Percentiles rank a stretch among this genome's conserved stretches.
phyloP scores from a whole-genome alignment of 306 rosid species.

The Vicia villosa region DNA sequence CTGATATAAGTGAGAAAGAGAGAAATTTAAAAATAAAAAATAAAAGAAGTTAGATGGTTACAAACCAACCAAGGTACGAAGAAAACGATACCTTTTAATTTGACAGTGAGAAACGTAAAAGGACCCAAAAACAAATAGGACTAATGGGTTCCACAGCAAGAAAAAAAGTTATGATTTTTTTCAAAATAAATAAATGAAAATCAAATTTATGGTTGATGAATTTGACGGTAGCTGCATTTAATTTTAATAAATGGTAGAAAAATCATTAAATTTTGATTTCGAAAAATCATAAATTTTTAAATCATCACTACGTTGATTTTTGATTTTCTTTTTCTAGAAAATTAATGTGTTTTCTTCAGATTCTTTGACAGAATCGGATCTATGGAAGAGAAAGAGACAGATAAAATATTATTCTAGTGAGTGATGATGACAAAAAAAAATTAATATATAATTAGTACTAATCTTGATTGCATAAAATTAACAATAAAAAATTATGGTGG shows the following conservation, averaged over 20 bases:
- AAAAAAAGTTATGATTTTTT: slow-evolving; percentile 32
- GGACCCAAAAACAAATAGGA: slow-evolving; percentile 39
- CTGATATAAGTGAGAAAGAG: too few species aligned
- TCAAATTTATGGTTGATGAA: slow-evolving; percentile 28
- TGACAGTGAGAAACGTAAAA: slow-evolving; percentile 56
- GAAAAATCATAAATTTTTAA: background rate
- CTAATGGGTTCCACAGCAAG: slow-evolving; percentile 40
- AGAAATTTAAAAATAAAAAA: too few species aligned
- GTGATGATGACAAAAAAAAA: background rate
- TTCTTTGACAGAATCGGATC: slow-evolving; percentile 44
- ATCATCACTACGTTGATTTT: background rate
- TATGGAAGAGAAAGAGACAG: slow-evolving; percentile 62
- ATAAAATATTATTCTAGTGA: background rate
- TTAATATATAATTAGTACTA: background rate
- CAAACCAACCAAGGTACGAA: slow-evolving; percentile 70
- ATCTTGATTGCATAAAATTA: too few species aligned
- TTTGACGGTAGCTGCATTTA: slow-evolving; percentile 25
- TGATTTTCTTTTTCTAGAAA: background rate
- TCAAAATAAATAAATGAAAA: slow-evolving; percentile 16
- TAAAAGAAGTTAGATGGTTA: slow-evolving; percentile 49
- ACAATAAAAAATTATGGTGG: slow-evolving; percentile 21
- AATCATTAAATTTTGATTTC: background rate
- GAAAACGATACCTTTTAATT: slow-evolving; percentile 56
- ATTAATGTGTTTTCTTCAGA: slow-evolving; percentile 34
- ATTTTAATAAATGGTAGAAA: slow-evolving; percentile 1